Evolutionary conservation across 768 basidiomycete genomes (phyloP).

Genomic region (Paxillus rubicundulus): DNA sequence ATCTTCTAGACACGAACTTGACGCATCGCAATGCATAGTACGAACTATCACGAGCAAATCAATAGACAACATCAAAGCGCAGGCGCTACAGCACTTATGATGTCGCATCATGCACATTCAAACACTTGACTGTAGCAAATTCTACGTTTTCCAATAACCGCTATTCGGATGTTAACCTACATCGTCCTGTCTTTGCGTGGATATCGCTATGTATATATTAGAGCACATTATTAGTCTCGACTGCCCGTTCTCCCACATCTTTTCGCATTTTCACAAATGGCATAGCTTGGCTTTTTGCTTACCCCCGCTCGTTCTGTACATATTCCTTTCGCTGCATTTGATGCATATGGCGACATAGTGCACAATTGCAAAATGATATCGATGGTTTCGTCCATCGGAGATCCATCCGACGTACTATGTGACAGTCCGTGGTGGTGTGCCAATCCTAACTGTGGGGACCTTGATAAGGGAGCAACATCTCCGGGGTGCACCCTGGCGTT

Average conservation of each 20-base stretch:
- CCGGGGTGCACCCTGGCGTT: background rate
- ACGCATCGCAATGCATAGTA: conserved; percentile 29
- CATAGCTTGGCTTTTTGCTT: background rate
- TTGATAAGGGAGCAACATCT: background rate
- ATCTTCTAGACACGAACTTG: conserved; percentile 20
- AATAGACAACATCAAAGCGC: conserved; percentile 22
- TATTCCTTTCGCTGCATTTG: background rate
- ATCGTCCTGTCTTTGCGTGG: background rate
- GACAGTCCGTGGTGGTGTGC: too few relatives aligned
- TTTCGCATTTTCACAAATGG: background rate
- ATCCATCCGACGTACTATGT: too few relatives aligned
- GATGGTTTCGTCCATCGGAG: too few relatives aligned
- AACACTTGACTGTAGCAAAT: background rate
- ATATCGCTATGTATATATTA: background rate
- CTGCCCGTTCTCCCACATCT: background rate
- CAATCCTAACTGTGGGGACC: background rate
- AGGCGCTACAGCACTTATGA: background rate
- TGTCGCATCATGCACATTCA: background rate
- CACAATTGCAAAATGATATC: too few relatives aligned
- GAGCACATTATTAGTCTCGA: background rate
- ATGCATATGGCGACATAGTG: background rate
- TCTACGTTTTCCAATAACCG: background rate
- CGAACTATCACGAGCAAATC: conserved; percentile 24
- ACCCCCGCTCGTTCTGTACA: background rate
- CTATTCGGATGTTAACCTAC: background rate